These are phyloP conservation scores for Dendrothele bispora DNA, from an alignment of 768 basidiomycete species.

Conservation along the genomic window DNA sequence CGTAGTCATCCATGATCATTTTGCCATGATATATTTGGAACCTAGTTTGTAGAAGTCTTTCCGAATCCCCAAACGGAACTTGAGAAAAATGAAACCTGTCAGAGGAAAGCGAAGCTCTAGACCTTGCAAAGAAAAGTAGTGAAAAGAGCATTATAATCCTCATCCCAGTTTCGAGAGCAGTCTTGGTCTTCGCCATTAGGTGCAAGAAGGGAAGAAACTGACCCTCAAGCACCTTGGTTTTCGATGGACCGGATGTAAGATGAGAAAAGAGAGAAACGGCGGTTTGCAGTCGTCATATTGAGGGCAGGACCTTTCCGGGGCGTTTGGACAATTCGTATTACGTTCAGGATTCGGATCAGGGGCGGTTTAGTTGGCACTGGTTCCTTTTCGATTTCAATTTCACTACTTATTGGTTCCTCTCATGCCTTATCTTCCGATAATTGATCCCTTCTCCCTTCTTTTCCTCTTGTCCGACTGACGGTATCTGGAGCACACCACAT, in stretches of 20 bases:
- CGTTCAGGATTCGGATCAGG: constrained; percentile 27
- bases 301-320: no score
- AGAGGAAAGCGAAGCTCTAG: constrained; percentile 59
- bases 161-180: constrained; percentile 34
- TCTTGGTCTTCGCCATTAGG: constrained; percentile 87
- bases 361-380: constrained; percentile 9
- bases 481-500: constrained; percentile 13
- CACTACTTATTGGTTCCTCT: constrained; percentile 2
- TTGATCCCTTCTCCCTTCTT: constrained; percentile 5
- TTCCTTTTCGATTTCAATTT: background rate
- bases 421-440: background rate
- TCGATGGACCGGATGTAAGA: constrained; percentile 51
- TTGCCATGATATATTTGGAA: no score
- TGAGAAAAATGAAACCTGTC: constrained; percentile 38
- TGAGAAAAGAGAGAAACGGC: constrained; percentile 27
- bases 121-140: constrained; percentile 24
- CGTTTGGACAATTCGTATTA: no score
- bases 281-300: no score
- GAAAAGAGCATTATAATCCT: constrained; percentile 71
- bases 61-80: no score
- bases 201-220: constrained; percentile 17
- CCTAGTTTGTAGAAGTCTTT: no score
- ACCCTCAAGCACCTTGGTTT: no score
- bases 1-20: no score
- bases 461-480: background rate